Evolutionary conservation across 2,329 filamentous ascomycete genomes (phyloP).

Genomic region (Xylariaceae sp.): DNA sequence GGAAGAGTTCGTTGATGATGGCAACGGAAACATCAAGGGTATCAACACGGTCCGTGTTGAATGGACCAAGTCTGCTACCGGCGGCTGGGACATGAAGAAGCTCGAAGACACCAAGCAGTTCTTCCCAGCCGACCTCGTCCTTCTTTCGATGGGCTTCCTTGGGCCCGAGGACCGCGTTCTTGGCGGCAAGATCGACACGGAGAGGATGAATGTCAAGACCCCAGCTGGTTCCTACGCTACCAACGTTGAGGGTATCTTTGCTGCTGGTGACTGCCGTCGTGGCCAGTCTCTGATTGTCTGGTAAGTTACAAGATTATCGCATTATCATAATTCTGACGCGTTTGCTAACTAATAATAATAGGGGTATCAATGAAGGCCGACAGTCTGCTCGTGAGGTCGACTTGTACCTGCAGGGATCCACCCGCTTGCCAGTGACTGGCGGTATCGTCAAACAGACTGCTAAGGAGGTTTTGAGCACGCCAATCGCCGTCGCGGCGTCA

Average conservation of each 20-base stretch:
- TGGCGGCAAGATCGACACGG: slow-evolving; percentile 84
- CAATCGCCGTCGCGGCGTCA: slow-evolving; percentile 13
- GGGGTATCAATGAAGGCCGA: slow-evolving; percentile 96
- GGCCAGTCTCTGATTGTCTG: slow-evolving; percentile 96
- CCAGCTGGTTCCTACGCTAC: slow-evolving; percentile 81
- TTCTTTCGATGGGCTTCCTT: slow-evolving; percentile 96
- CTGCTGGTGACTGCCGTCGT: slow-evolving; percentile 89
- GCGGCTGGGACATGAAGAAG: slow-evolving; percentile 99
- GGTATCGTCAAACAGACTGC: slow-evolving; percentile 86
- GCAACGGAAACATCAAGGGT: slow-evolving; percentile 81
- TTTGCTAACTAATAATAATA: slow-evolving; percentile 40
- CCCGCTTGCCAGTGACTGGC: slow-evolving; percentile 80
- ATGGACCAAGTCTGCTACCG: slow-evolving; percentile 85
- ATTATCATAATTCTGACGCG: not conserved
- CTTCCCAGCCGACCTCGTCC: slow-evolving; percentile 91
- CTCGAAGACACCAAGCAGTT: slow-evolving; percentile 89
- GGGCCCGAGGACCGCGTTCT: slow-evolving; percentile 87
- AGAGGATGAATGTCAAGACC: slow-evolving; percentile 97
- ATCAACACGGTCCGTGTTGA: slow-evolving; percentile 95
- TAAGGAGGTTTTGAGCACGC: slow-evolving; percentile 51
- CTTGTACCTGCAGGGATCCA: slow-evolving; percentile 74
- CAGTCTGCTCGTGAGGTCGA: slow-evolving; percentile 91
- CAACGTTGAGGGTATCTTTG: slow-evolving; percentile 83
- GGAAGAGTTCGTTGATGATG: slow-evolving; percentile 90
- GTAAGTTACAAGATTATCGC: slow-evolving; percentile 48